phyloP scores from a whole-genome alignment of 2,329 filamentous ascomycete species.

The Nothophoma quercina region DNA sequence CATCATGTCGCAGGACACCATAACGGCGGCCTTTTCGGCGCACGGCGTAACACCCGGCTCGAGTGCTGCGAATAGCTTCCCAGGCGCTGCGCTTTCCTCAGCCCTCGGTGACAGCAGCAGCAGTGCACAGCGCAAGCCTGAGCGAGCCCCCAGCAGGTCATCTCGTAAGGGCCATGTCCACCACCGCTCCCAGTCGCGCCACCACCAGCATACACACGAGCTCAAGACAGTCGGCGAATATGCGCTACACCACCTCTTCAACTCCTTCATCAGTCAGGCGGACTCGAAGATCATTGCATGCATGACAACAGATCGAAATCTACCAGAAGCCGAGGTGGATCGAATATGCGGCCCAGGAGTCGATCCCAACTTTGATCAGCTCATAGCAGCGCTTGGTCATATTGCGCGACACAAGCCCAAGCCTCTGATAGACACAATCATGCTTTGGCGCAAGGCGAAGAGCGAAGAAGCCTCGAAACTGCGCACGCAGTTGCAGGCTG shows the following conservation, averaged over 20 bases:
- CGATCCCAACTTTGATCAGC: conserved; percentile 89
- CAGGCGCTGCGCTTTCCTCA: conserved; percentile 6
- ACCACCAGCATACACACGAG: conserved; percentile 72
- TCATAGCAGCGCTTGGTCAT: conserved; percentile 90
- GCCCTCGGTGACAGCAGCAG: conserved; percentile 26
- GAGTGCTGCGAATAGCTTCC: conserved; percentile 19
- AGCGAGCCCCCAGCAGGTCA: conserved; percentile 63
- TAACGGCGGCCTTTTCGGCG: conserved; percentile 46
- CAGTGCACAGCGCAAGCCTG: conserved; percentile 46
- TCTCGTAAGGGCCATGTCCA: conserved; percentile 79
- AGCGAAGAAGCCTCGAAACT: conserved; percentile 75
- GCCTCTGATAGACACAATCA: conserved; percentile 93
- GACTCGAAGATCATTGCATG: conserved; percentile 94
- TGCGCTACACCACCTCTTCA: conserved; percentile 94
- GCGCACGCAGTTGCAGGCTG: conserved; percentile 42
- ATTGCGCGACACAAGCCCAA: conserved; percentile 95
- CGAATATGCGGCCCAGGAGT: conserved; percentile 88
- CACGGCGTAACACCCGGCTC: conserved; percentile 34
- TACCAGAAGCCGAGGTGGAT: conserved; percentile 85
- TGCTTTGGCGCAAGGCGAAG: conserved; percentile 97
- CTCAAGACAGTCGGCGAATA: conserved; percentile 97
- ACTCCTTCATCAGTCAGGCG: conserved; percentile 95
- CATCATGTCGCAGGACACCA: conserved; percentile 51
- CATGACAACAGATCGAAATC: conserved; percentile 77
- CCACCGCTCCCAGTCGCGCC: conserved; percentile 73